These are phyloP conservation scores for Thermomucor indicae-seudaticae DNA, from an alignment of 371 early-diverging fungal genomes.

Conservation along the genomic window DNA sequence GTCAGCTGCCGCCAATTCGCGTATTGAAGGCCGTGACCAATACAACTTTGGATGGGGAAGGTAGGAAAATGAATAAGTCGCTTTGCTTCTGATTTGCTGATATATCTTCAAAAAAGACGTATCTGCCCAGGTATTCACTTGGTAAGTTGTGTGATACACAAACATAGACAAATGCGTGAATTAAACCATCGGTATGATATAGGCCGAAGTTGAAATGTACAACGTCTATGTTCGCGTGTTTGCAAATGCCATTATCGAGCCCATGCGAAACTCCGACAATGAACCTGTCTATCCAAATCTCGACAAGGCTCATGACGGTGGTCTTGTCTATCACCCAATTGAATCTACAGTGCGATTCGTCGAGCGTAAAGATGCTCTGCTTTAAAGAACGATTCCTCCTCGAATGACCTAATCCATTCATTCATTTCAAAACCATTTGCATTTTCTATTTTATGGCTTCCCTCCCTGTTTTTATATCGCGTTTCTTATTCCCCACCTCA, in stretches of 20 bases:
- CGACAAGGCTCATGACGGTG: constrained; percentile 5
- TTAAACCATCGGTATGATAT: not conserved
- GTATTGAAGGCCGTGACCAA: constrained; percentile 10
- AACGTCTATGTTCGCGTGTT: constrained; percentile 4
- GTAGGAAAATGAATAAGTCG: too few species aligned
- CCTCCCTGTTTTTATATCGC: too few species aligned
- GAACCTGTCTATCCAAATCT: constrained; percentile 6
- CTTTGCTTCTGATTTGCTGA: too few species aligned
- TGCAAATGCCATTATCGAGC: constrained; percentile 10
- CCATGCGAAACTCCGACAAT: constrained; percentile 1
- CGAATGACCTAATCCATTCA: not conserved
- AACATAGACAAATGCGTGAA: not conserved
- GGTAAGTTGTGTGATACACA: not conserved
- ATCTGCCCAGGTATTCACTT: constrained; percentile 15
- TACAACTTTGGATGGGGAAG: constrained; percentile 18
- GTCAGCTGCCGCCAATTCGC: constrained; percentile 8
- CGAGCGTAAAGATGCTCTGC: constrained; percentile 6
- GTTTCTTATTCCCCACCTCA: too few species aligned
- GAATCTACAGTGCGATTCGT: constrained; percentile 6
- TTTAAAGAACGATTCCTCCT: not conserved
- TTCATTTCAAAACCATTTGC: too few species aligned
- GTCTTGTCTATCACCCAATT: constrained; percentile 8
- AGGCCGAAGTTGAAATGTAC: constrained; percentile 12
- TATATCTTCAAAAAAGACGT: too few species aligned
- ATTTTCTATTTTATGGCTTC: too few species aligned